Conservation (phyloP, 345 rosid species). For the Ceriops zippeliana region DNA sequence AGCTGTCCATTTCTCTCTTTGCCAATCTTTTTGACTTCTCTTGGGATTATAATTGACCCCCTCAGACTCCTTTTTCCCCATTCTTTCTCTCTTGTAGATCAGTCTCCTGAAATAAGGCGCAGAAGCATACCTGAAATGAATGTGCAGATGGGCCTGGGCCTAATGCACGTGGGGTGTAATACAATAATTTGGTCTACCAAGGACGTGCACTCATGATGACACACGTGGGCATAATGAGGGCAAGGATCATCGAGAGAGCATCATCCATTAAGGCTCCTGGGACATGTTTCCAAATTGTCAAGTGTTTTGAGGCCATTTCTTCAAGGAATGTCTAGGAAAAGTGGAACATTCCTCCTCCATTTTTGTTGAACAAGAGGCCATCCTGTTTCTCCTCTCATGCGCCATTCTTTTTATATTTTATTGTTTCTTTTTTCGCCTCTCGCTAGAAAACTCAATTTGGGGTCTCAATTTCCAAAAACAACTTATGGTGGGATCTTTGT, state of each 20-base stretch:
- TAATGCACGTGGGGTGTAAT: conserved; percentile 36
- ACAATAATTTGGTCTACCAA: conserved; percentile 51
- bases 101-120: too few relatives aligned
- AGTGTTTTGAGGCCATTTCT: background rate
- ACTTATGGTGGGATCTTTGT: conserved; percentile 35
- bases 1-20: too few relatives aligned
- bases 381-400: background rate
- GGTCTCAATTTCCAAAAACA: conserved; percentile 13
- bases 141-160: conserved; percentile 28
- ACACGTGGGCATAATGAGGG: conserved; percentile 52
- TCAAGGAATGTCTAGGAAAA: background rate
- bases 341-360: background rate
- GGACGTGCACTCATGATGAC: conserved; percentile 46
- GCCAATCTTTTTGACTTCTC: background rate
- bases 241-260: background rate
- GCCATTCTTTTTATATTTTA: background rate
- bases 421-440: background rate
- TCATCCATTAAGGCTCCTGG: background rate
- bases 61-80: too few relatives aligned
- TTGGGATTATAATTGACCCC: background rate
- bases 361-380: background rate
- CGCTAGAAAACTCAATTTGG: background rate
- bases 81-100: too few relatives aligned
- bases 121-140: too few relatives aligned
- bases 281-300: conserved; percentile 26